Evolutionary conservation across 306 rosid species (phyloP).

Genomic region (Dryas octopetala): DNA sequence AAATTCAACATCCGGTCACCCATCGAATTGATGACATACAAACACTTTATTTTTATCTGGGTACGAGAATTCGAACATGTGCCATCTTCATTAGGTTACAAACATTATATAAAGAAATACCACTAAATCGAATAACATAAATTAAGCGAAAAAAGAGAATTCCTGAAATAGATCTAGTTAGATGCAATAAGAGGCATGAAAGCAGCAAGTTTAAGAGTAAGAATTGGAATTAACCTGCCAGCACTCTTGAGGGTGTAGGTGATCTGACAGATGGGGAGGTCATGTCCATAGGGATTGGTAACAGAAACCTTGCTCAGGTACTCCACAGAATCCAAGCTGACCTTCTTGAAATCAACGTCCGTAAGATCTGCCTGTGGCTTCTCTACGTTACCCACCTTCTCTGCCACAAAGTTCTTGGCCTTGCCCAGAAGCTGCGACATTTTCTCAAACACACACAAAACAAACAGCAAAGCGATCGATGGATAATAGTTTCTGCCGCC

Average conservation of each 20-base stretch:
- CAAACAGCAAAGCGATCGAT: neutral
- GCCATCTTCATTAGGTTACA: too few relatives aligned
- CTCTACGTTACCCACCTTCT: slow-evolving; percentile 43
- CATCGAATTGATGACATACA: too few relatives aligned
- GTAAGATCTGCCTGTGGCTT: slow-evolving; percentile 70
- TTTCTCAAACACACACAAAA: neutral
- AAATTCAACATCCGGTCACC: too few relatives aligned
- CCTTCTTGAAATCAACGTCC: slow-evolving; percentile 63
- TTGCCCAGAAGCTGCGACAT: slow-evolving; percentile 59
- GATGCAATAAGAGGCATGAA: too few relatives aligned
- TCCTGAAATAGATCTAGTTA: too few relatives aligned
- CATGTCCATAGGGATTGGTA: slow-evolving; percentile 49
- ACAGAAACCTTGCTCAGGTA: slow-evolving; percentile 60
- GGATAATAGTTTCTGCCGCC: too few relatives aligned
- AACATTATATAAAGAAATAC: too few relatives aligned
- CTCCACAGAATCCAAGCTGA: slow-evolving; percentile 47
- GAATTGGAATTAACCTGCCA: slow-evolving; percentile 32
- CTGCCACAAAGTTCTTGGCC: slow-evolving; percentile 54
- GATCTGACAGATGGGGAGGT: slow-evolving; percentile 70
- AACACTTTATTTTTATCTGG: too few relatives aligned
- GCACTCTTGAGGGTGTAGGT: slow-evolving; percentile 69
- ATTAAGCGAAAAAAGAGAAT: too few relatives aligned
- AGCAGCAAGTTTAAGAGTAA: neutral
- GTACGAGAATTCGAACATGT: too few relatives aligned
- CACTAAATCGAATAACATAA: too few relatives aligned